phyloP scores from a whole-genome alignment of 495 filamentous ascomycete species.

The Haplographium delicatum region DNA sequence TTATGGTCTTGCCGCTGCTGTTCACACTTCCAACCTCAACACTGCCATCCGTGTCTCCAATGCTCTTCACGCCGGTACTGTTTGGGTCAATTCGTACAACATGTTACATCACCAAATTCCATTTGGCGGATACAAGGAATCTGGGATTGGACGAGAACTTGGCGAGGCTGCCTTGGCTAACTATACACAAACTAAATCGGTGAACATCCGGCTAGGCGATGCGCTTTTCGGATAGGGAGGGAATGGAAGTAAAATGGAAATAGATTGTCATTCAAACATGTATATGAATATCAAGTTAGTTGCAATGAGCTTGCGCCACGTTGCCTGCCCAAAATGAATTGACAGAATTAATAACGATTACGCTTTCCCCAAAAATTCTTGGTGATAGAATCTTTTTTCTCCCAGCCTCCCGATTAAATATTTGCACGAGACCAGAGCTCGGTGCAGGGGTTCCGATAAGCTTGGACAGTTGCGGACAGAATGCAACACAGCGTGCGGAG shows the following conservation, averaged over 20 bases:
- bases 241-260: conserved; percentile 2
- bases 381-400: no score
- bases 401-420: conserved; percentile 6
- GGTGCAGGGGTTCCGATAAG: conserved; percentile 11
- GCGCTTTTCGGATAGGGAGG: conserved; percentile 30
- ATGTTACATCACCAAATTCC: conserved; percentile 73
- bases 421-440: not conserved
- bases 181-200: conserved; percentile 75
- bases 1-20: conserved; percentile 85
- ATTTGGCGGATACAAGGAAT: conserved; percentile 92
- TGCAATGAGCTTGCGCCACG: not conserved
- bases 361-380: no score
- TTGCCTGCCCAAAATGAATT: not conserved
- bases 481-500: no score
- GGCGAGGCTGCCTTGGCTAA: conserved; percentile 89
- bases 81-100: conserved; percentile 96
- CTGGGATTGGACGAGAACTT: conserved; percentile 88
- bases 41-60: conserved; percentile 87
- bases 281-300: conserved; percentile 25
- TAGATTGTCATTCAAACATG: conserved; percentile 11
- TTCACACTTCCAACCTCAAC: conserved; percentile 92
- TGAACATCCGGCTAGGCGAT: conserved; percentile 46
- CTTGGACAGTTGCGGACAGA: no score
- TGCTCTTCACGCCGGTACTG: conserved; percentile 77
- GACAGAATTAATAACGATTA: no score